phyloP scores from a whole-genome alignment of 2,329 filamentous ascomycete species.

The Elsinoe arachidis region DNA sequence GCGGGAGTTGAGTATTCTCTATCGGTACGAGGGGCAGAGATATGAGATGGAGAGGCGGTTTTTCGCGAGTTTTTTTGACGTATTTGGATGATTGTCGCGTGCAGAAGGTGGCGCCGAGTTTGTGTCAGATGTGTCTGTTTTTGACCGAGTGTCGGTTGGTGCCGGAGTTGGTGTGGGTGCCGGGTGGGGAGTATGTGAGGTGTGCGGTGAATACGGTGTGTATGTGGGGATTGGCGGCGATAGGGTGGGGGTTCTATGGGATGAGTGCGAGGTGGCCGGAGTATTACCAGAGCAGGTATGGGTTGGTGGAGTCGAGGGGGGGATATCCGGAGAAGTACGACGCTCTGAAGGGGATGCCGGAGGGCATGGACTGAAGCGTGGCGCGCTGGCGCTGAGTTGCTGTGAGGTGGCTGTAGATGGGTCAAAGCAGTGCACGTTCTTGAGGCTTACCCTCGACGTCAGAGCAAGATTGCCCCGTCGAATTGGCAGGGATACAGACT shows the following conservation, averaged over 20 bases:
- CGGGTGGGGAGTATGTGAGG: constrained; percentile 13
- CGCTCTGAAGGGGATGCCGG: too few species aligned
- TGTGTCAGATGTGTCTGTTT: constrained; percentile 17
- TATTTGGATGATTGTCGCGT: constrained; percentile 17
- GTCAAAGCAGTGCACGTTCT: too few species aligned
- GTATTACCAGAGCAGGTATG: too few species aligned
- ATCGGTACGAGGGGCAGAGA: constrained; percentile 16
- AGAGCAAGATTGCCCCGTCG: too few species aligned
- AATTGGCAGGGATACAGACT: too few species aligned
- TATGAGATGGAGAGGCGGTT: constrained; percentile 17
- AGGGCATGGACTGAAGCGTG: too few species aligned
- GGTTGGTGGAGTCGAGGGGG: too few species aligned
- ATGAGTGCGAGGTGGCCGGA: too few species aligned
- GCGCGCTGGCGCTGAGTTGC: too few species aligned
- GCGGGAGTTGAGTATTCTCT: constrained; percentile 14
- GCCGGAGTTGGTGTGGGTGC: constrained; percentile 12
- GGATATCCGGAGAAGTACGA: too few species aligned
- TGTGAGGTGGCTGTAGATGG: too few species aligned
- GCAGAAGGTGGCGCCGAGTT: constrained; percentile 11
- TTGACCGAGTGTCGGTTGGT: constrained; percentile 15
- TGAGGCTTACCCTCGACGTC: too few species aligned
- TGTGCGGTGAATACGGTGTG: constrained; percentile 14
- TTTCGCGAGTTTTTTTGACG: constrained; percentile 16
- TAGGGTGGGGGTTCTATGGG: background rate
- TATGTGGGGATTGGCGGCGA: constrained; percentile 13